Percentiles rank a stretch among this genome's conserved stretches.
Evolutionary conservation across 2,329 filamentous ascomycete species (phyloP).

Genomic region (Diaporthe sp.): DNA sequence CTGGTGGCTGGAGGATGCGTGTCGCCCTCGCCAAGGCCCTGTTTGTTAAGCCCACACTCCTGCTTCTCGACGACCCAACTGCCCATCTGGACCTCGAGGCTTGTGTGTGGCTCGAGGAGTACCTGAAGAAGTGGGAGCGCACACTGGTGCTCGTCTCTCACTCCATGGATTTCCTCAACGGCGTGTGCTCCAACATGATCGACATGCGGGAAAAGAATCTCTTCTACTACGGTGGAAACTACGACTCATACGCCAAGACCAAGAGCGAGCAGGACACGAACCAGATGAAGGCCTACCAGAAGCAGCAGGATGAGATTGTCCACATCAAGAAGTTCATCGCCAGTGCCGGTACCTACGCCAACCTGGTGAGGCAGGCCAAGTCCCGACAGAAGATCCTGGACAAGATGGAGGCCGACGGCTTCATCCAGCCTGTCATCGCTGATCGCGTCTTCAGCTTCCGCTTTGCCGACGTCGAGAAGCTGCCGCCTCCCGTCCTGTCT

Average conservation of each 20-base stretch:
- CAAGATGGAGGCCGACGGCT: slow-evolving; percentile 99
- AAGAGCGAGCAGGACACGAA: slow-evolving; percentile 94
- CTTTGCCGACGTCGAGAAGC: slow-evolving; percentile 98
- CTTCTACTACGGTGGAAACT: slow-evolving; percentile 99
- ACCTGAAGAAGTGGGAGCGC: slow-evolving; percentile 99
- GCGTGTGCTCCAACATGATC: slow-evolving; percentile 98
- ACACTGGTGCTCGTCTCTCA: slow-evolving; percentile 97
- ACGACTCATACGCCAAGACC: slow-evolving; percentile 98
- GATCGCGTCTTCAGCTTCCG: slow-evolving; percentile 97
- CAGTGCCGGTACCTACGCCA: slow-evolving; percentile 99
- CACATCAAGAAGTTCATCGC: slow-evolving; percentile 99
- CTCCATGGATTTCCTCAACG: slow-evolving; percentile 99
- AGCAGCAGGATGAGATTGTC: slow-evolving; percentile 98
- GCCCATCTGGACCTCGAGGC: slow-evolving; percentile 99
- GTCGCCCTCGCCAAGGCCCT: slow-evolving; percentile 97
- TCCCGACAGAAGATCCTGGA: slow-evolving; percentile 99
- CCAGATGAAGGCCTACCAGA: slow-evolving; percentile 98
- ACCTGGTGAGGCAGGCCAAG: slow-evolving; percentile 98
- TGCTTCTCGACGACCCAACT: slow-evolving; percentile 97
- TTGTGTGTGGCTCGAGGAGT: slow-evolving; percentile 99
- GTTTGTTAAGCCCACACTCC: slow-evolving; percentile 96
- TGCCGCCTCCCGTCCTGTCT: slow-evolving; percentile 95
- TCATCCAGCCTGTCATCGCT: slow-evolving; percentile 89
- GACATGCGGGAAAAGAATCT: slow-evolving; percentile 94
- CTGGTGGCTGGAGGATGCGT: slow-evolving; percentile 99